Conservation (phyloP, 1,139 yeast species). For the Debaryomyces nepalensis region DNA sequence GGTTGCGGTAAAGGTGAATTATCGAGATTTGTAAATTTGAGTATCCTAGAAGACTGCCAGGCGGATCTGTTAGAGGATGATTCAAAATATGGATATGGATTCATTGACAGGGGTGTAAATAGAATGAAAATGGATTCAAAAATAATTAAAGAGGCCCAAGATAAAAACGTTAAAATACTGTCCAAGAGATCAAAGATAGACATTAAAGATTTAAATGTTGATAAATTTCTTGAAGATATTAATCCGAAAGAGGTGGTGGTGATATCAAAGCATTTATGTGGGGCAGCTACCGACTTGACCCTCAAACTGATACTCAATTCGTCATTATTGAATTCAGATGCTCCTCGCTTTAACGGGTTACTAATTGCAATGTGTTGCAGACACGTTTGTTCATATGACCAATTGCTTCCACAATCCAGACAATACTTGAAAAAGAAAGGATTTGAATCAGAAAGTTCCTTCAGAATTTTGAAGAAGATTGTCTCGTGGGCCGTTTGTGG, state of each 20-base stretch:
- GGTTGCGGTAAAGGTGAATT: constrained; percentile 93
- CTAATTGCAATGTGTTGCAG: constrained; percentile 94
- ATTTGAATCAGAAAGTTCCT: constrained; percentile 42
- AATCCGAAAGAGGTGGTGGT: constrained; percentile 48
- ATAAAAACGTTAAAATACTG: constrained; percentile 30
- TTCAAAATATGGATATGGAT: constrained; percentile 51
- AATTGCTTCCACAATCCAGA: constrained; percentile 56
- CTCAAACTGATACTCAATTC: constrained; percentile 65
- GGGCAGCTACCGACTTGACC: constrained; percentile 91
- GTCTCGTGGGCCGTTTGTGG: constrained; percentile 93
- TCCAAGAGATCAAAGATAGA: constrained; percentile 69
- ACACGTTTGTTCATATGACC: constrained; percentile 70
- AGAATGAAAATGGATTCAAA: constrained; percentile 80
- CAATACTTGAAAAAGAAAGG: constrained; percentile 41
- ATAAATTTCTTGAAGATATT: constrained; percentile 42
- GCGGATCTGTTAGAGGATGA: constrained; percentile 8
- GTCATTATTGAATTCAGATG: constrained; percentile 19
- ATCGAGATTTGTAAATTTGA: constrained; percentile 65
- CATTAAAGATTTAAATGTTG: constrained; percentile 72
- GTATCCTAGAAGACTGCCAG: constrained; percentile 39
- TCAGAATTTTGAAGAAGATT: constrained; percentile 60
- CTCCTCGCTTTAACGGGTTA: constrained; percentile 51
- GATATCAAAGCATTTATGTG: constrained; percentile 88
- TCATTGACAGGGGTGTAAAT: constrained; percentile 78
- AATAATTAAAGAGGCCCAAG: constrained; percentile 56